These are phyloP conservation scores for Didymellaceae sp. DNA, from an alignment of 2,329 filamentous ascomycete genomes.

Conservation along the genomic window DNA sequence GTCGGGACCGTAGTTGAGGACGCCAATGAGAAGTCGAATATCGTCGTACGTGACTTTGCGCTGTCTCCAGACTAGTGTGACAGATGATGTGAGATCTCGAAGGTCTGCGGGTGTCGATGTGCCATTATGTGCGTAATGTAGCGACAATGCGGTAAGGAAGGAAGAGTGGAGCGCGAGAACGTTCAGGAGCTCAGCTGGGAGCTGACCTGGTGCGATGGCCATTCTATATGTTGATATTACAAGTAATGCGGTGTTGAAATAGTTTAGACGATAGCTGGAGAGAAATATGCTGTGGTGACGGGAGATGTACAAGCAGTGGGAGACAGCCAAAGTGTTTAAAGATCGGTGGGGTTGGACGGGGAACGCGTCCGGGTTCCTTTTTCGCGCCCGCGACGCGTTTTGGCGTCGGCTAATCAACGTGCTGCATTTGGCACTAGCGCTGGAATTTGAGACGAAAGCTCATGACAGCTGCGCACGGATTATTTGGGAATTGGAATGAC, in stretches of 20 bases:
- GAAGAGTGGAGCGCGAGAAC: conserved; percentile 55
- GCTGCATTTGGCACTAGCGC: conserved; percentile 13
- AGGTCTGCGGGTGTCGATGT: conserved; percentile 54
- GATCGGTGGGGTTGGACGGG: conserved; percentile 38
- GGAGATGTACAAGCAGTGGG: conserved; percentile 18
- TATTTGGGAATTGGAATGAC: no score
- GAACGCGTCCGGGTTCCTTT: conserved; percentile 30
- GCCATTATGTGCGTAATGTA: conserved; percentile 59
- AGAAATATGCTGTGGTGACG: conserved; percentile 17
- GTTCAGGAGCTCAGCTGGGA: conserved; percentile 53
- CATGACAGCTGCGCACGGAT: not conserved
- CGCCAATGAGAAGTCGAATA: conserved; percentile 54
- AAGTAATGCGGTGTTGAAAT: conserved; percentile 31
- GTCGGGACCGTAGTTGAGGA: conserved; percentile 43
- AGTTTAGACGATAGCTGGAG: conserved; percentile 10
- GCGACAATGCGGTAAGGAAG: conserved; percentile 57
- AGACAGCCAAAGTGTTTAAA: conserved; percentile 31
- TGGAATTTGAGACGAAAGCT: not conserved
- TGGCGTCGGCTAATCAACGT: conserved; percentile 34
- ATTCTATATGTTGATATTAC: conserved; percentile 31
- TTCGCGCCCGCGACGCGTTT: conserved; percentile 36
- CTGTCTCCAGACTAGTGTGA: conserved; percentile 55
- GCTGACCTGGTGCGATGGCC: conserved; percentile 38
- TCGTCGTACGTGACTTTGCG: conserved; percentile 55
- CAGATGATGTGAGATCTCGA: conserved; percentile 47